A percentile compares a stretch with the other conserved stretches of the same genome.
These are phyloP conservation scores for Clarireedia monteithiana DNA, from an alignment of 2,329 filamentous ascomycete genomes.

Conservation along the genomic window DNA sequence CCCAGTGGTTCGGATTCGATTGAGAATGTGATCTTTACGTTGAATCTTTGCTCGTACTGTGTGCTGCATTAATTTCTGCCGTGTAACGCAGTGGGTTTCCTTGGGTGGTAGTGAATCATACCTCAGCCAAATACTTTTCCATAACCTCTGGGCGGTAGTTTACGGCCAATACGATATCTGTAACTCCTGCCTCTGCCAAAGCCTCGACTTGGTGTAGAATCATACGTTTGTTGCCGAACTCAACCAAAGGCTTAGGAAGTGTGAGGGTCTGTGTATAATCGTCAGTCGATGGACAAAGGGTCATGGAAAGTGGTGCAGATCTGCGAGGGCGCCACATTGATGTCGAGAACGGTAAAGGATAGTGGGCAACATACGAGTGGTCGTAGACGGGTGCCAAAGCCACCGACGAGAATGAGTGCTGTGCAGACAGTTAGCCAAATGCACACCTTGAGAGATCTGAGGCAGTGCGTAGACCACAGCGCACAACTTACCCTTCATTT, in stretches of 20 bases:
- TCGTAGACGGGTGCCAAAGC: conserved; percentile 95
- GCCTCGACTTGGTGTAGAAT: conserved; percentile 97
- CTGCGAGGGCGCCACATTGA: conserved; percentile 7
- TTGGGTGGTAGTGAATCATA: conserved; percentile 34
- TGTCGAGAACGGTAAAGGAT: conserved; percentile 13
- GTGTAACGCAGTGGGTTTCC: conserved; percentile 1
- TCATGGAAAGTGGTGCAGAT: conserved; percentile 10
- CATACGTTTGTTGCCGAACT: conserved; percentile 99
- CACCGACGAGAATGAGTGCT: conserved; percentile 98
- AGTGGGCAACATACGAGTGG: conserved; percentile 64
- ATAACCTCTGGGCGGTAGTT: conserved; percentile 99
- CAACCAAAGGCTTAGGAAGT: conserved; percentile 92
- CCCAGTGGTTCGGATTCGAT: conserved; percentile 93
- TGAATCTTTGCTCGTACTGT: conserved; percentile 84
- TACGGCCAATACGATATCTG: conserved; percentile 94
- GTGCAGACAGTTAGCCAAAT: conserved; percentile 16
- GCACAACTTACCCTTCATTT: conserved; percentile 27
- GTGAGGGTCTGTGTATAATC: conserved; percentile 67
- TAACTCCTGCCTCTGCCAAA: conserved; percentile 86
- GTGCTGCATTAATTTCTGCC: conserved; percentile 12
- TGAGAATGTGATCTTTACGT: conserved; percentile 94
- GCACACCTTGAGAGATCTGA: neutral
- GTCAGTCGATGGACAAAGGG: conserved; percentile 21
- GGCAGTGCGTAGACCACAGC: neutral
- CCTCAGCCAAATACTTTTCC: conserved; percentile 87